Base-by-base conservation (phyloP, 2,329 filamentous ascomycete species). In the Colletotrichum plurivorum region DNA sequence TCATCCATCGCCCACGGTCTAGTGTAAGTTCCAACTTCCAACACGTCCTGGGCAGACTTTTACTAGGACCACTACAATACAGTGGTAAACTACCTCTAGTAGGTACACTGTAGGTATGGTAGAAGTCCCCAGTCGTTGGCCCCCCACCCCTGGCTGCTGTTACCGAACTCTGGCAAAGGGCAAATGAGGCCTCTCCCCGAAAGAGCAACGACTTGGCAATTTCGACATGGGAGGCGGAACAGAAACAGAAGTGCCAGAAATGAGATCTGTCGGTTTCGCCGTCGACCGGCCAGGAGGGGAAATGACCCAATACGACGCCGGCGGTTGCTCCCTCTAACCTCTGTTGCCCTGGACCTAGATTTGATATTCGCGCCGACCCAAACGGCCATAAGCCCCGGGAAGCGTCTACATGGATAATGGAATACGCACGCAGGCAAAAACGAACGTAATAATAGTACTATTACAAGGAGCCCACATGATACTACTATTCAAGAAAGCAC, bases 281-380 rank as follows among this genome's bases (percentile, higher is more conserved):
- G 61, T 59, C 46, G 12, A 36, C 61, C 39, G 46, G 8, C 49
- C 59, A 54, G 20, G 27, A 52, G 48, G 57, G 27, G 66, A 69
- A 69, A 69, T 69, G 66, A 69, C 48, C 41, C 54, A 54, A 60
- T 69, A 51, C 66, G 61, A 69, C 54, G 13, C 54, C 52, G 22
- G 48, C 45, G 49, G 49, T 59, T n/a, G 36, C 45, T 39, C 41
- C 59, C 31, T 52, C 45, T 25, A 25, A 25, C 31, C 10, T 56
- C 27, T n/a, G 20, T 25, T 46, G 64, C 36, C 39, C 16, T 39
- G 48, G 20, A 25, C 46, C 22, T 25, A 68, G 22, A 45, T 57
- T 52, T 12, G 45, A 39, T 36, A 36, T 41, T 15, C 13, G 13
- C 10, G 13, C 43, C 43, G 13, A 16, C 13, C 13, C 43, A 46